These are phyloP conservation scores for Aschersonia sp. DNA, from an alignment of 2,329 filamentous ascomycete species.

Conservation along the genomic window DNA sequence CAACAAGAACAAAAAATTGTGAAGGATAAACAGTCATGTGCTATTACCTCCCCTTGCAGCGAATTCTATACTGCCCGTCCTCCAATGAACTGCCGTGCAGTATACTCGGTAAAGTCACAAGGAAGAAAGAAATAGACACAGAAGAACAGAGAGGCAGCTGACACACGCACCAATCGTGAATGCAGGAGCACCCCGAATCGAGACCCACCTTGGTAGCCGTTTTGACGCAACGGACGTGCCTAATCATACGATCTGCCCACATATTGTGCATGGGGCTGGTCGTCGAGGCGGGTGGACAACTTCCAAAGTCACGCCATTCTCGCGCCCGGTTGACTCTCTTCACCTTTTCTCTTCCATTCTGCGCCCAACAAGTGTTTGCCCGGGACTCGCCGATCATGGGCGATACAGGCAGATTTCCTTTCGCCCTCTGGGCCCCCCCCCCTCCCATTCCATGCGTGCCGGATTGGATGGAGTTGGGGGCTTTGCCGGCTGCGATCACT, in stretches of 20 bases:
- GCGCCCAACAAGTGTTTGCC: not conserved
- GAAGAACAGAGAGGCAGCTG: too few relatives aligned
- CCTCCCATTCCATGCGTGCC: not conserved
- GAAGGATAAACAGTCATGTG: not conserved
- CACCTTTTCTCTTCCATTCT: not conserved
- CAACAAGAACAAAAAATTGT: too few relatives aligned
- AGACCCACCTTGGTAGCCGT: conserved; percentile 1
- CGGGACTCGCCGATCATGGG: conserved; percentile 4
- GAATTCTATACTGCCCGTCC: not conserved
- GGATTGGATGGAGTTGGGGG: not conserved
- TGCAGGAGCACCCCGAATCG: not conserved
- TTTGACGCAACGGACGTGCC: conserved; percentile 3
- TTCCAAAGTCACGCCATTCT: conserved; percentile 8
- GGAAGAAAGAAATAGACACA: too few relatives aligned
- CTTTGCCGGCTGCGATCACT: not conserved
- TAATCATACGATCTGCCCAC: conserved; percentile 5
- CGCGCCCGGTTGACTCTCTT: not conserved
- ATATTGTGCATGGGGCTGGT: conserved; percentile 6
- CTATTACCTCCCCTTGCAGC: not conserved
- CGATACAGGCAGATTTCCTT: not conserved
- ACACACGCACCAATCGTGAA: not conserved
- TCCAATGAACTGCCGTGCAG: too few relatives aligned
- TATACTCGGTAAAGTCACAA: too few relatives aligned
- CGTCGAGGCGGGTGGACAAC: conserved; percentile 2
- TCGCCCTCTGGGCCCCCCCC: not conserved